Evolutionary conservation across 352 stramenopile genomes (phyloP).

Genomic region (Globisporangium paroecandrum): DNA sequence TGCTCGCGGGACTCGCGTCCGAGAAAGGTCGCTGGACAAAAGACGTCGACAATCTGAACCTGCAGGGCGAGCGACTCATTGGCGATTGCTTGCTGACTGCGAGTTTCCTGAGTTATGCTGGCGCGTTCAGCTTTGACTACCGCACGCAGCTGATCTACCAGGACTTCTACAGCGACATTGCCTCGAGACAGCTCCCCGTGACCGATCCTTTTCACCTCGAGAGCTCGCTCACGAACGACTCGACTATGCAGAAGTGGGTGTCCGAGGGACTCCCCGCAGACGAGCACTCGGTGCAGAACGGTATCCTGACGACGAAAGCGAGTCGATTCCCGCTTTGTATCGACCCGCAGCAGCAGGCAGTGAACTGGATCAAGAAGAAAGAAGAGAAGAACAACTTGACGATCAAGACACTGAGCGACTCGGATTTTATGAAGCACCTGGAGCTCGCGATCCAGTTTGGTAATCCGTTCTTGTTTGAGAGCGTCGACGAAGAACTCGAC

Average conservation of each 20-base stretch:
- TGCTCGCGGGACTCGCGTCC: slow-evolving; percentile 89
- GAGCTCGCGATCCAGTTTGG: slow-evolving; percentile 95
- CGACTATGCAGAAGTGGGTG: slow-evolving; percentile 93
- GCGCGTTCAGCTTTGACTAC: slow-evolving; percentile 91
- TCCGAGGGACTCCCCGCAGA: slow-evolving; percentile 92
- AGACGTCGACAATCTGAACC: slow-evolving; percentile 86
- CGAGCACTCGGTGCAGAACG: slow-evolving; percentile 94
- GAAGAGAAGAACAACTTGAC: slow-evolving; percentile 92
- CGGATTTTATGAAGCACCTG: slow-evolving; percentile 95
- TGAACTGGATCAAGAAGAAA: slow-evolving; percentile 96
- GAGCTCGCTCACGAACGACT: slow-evolving; percentile 90
- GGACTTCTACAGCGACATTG: slow-evolving; percentile 87
- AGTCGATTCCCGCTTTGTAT: slow-evolving; percentile 95
- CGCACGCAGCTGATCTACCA: slow-evolving; percentile 86
- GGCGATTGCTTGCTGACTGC: slow-evolving; percentile 89
- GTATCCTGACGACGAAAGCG: slow-evolving; percentile 92
- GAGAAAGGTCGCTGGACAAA: slow-evolving; percentile 92
- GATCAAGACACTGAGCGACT: slow-evolving; percentile 91
- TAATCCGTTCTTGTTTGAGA: slow-evolving; percentile 95
- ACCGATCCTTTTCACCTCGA: slow-evolving; percentile 89
- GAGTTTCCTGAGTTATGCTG: slow-evolving; percentile 89
- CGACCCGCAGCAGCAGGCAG: slow-evolving; percentile 94
- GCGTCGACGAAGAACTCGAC: slow-evolving; percentile 93
- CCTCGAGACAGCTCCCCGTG: slow-evolving; percentile 66
- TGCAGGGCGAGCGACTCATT: slow-evolving; percentile 83